phyloP scores from a whole-genome alignment of 176 grass and related monocot species.

The Dendrocalamus sinicus region DNA sequence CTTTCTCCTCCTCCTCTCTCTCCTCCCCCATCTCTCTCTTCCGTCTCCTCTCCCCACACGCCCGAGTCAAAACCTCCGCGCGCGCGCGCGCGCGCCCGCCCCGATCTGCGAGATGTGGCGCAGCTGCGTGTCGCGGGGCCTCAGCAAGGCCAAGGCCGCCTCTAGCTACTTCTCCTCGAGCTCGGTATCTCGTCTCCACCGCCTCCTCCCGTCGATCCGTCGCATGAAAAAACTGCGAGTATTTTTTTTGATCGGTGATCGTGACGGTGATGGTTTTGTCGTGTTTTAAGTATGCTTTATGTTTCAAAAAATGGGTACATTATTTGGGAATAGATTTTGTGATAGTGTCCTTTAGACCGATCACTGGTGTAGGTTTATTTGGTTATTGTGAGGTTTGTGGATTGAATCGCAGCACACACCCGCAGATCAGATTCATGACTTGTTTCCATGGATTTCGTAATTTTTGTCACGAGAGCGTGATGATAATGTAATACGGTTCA shows the following conservation, averaged over 20 bases:
- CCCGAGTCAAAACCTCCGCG: background rate
- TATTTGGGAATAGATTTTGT: background rate
- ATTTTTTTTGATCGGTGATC: background rate
- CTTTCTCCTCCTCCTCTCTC: background rate
- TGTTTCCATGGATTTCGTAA: background rate
- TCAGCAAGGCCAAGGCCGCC: conserved; percentile 53
- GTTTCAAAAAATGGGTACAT: background rate
- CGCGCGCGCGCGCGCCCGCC: conserved; percentile 7
- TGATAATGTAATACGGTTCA: no score
- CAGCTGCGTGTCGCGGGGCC: conserved; percentile 69
- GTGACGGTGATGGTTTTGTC: conserved; percentile 7
- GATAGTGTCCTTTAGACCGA: background rate
- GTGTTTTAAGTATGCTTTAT: background rate
- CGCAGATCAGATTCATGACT: conserved; percentile 59
- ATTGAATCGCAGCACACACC: conserved; percentile 35
- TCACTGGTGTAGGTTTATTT: background rate
- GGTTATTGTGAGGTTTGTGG: background rate
- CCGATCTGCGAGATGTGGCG: conserved; percentile 80
- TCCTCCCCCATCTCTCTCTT: background rate
- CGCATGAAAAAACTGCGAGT: background rate
- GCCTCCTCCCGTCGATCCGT: background rate
- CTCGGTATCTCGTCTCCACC: conserved; percentile 52
- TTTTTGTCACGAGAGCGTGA: background rate
- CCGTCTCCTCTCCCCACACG: background rate
- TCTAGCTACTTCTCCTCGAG: conserved; percentile 55